Evolutionary conservation across 768 basidiomycete genomes (phyloP), one percentile per base, ranked within the genome.

Genomic region (Mycena kentingensis): DNA sequence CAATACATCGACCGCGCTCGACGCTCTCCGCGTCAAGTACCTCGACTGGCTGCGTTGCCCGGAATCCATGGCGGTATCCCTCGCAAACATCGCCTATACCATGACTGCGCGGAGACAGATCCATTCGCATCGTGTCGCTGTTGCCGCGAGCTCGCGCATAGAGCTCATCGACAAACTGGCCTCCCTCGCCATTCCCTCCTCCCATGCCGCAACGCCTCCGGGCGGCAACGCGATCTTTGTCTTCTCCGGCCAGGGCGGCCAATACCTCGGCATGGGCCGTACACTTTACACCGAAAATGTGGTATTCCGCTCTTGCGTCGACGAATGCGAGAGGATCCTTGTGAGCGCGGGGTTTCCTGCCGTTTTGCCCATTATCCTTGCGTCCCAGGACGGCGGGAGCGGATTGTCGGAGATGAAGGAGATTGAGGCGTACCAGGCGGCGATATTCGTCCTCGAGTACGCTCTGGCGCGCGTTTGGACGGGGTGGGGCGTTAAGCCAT

Each of bases 231-330:
- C 78, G 2, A 73, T 81, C 5, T 88, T 90, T 58, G 82, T 88
- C 4, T 89, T 88, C 65, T 83, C 87, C n/a, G 88, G 88, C 8
- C 85, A 89, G 62, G 88, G 87, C 31, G 72, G 78, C 28, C 85
- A 88, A 55, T 84, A 85, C 68, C 62, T 72, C 16, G 79, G 81
- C 5, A 88, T 89, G 87, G 87, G 83, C 0, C 51, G 67, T 25
- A 64, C 67, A 0, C 74, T 89, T 15, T 90, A 90, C 51, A 62
- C 61, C 35, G 73, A 73, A 1, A 76, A 73, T 5, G 55, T 73
- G 0, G 45, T 77, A 2, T 88, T 90, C 65, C 73, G 66, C 45
- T 51, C 59, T 5, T 68, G 73, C 41, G 76, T 90, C 21, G 78
- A 88, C 58, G 73, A 78, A 42, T 90, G 87, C 57, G 73, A 89